Evolutionary conservation across 768 basidiomycete genomes (phyloP), one percentile per base, ranked within the genome.

Genomic region (Coprinopsis sp.): DNA sequence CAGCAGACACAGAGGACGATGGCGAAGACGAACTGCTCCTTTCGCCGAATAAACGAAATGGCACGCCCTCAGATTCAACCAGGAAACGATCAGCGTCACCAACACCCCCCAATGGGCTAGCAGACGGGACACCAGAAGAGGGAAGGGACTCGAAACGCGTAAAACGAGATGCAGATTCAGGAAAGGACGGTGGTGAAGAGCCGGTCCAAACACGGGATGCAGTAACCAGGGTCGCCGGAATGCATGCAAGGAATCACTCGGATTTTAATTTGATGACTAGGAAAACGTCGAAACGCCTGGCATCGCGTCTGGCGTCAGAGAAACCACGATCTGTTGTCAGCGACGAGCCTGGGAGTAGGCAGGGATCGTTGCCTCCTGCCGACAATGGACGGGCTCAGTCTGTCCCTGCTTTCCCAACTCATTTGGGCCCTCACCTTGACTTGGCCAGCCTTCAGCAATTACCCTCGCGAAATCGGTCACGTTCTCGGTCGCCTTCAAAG

Each of bases 1-100:
- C 50, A 6, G 62, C 61, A 3, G 69, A 70, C 24, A 61, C 61
- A 6, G 74, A 77, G n/a, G n/a, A n/a, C n/a, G n/a, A n/a, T n/a
- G n/a, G n/a, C n/a, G n/a, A n/a, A 39, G 74, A 77, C 57, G 76
- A 78, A 54, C 61, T 73, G 24, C 60, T 76, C 24, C 60, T 78
- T 30, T 74, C 74, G 3, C 73, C 73, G 22, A 54, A 57, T 11
- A 75, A 71, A 56, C 44, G 49, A 50, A 47, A 28, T 46, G 50
- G 13, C 22, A 39, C 13, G 51, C 54, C 52, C 23, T 50, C 44
- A 8, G 46, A 54, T 19, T 50, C 51, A 23, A 59, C 49, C 33
- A 55, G 65, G 14, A 73, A 73, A 50, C 69, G 73, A 37, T 68
- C 70, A 4, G 71, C 65, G 27, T 72, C 73, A 7, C 72, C 68